These are phyloP conservation scores for Verticillium tricorpus DNA, from an alignment of 2,329 filamentous ascomycete genomes.

Conservation along the genomic window DNA sequence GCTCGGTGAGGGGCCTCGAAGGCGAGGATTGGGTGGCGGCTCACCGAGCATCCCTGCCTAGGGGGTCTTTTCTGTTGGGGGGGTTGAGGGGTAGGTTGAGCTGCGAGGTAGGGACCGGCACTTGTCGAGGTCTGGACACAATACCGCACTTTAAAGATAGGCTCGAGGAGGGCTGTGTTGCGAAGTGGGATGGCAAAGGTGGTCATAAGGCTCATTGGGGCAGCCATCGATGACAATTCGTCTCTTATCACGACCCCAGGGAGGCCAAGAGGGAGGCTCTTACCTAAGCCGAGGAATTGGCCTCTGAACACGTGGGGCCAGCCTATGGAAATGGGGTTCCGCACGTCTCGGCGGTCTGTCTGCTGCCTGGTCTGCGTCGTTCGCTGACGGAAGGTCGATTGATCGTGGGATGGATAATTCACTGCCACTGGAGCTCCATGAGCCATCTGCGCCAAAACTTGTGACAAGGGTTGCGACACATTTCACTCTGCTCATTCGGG, in stretches of 20 bases:
- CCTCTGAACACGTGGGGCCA: too few relatives aligned
- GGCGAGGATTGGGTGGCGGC: not conserved
- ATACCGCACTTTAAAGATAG: not conserved
- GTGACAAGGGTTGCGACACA: too few relatives aligned
- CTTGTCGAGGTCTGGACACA: not conserved
- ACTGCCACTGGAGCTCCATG: too few relatives aligned
- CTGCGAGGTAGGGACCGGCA: not conserved
- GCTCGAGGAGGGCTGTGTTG: not conserved
- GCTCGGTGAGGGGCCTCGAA: not conserved
- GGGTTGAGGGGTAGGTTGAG: not conserved
- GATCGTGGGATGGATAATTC: too few relatives aligned
- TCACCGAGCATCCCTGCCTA: not conserved
- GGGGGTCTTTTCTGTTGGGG: not conserved
- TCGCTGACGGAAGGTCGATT: too few relatives aligned
- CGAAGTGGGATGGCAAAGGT: not conserved
- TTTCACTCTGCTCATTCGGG: too few relatives aligned
- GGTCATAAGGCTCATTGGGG: not conserved
- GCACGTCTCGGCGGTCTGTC: too few relatives aligned
- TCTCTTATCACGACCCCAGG: not conserved
- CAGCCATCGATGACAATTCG: not conserved
- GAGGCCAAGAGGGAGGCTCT: too few relatives aligned
- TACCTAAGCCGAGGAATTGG: too few relatives aligned
- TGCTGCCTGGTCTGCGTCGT: too few relatives aligned
- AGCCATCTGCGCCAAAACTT: too few relatives aligned
- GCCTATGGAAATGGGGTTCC: too few relatives aligned